Evolutionary conservation across 495 filamentous ascomycete genomes (phyloP).

Genomic region (Penicillium argentinense): DNA sequence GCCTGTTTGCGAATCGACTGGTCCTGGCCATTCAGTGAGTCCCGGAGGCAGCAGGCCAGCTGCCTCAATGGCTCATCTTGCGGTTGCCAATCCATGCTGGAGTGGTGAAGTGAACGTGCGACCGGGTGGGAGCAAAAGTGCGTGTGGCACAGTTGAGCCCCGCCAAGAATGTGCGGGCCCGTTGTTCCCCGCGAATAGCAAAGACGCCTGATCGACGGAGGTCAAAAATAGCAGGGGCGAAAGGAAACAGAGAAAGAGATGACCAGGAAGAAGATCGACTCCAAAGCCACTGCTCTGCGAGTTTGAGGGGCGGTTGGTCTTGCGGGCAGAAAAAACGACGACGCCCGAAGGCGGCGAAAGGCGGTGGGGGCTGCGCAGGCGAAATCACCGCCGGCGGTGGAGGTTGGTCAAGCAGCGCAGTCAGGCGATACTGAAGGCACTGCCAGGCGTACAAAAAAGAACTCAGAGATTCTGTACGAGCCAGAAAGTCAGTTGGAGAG

Average conservation of each 20-base stretch:
- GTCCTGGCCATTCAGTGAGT: slow-evolving; percentile 86
- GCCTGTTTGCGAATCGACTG: slow-evolving; percentile 79
- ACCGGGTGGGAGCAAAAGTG: slow-evolving; percentile 25
- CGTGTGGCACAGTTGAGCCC: slow-evolving; percentile 29
- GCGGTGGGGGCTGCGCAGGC: too few relatives aligned
- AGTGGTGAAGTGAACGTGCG: slow-evolving; percentile 19
- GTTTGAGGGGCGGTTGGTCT: too few relatives aligned
- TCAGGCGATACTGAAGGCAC: too few relatives aligned
- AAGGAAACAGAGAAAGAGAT: background rate
- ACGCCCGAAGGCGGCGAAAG: too few relatives aligned
- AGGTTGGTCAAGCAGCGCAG: too few relatives aligned
- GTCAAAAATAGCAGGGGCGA: background rate
- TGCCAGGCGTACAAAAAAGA: too few relatives aligned
- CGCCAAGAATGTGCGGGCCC: slow-evolving; percentile 34
- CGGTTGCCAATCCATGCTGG: slow-evolving; percentile 88
- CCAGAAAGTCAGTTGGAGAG: too few relatives aligned
- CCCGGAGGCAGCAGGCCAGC: slow-evolving; percentile 82
- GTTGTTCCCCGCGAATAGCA: slow-evolving; percentile 19
- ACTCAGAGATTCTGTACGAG: too few relatives aligned
- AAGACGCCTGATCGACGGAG: background rate
- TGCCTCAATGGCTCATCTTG: slow-evolving; percentile 81
- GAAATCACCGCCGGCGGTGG: too few relatives aligned
- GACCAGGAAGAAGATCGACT: too few relatives aligned
- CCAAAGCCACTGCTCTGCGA: too few relatives aligned
- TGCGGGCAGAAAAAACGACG: too few relatives aligned